Evolutionary conservation across 192 early-diverging fungal genomes (phyloP).

Genomic region (Phlyctochytrium arcticum): DNA sequence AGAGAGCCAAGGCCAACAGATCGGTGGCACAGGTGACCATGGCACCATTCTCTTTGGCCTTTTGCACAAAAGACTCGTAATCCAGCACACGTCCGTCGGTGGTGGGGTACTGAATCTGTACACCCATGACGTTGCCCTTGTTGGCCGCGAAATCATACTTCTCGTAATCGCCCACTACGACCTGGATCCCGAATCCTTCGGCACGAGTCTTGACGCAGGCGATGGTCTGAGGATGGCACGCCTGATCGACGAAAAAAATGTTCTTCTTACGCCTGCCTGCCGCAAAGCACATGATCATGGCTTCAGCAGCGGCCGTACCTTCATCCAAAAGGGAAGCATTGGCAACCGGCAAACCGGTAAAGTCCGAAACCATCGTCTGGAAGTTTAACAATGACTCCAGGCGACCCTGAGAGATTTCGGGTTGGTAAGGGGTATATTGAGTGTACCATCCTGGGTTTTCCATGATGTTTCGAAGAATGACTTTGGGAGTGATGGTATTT

Average conservation of each 20-base stretch:
- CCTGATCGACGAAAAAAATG: slow-evolving; percentile 89
- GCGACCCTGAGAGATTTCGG: slow-evolving; percentile 98
- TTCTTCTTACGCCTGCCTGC: slow-evolving; percentile 72
- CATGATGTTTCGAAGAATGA: slow-evolving; percentile 94
- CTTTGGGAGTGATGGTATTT: slow-evolving; percentile 83
- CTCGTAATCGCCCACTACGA: slow-evolving; percentile 79
- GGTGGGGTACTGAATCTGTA: slow-evolving; percentile 92
- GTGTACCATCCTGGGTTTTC: slow-evolving; percentile 99
- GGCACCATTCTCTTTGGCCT: slow-evolving; percentile 74
- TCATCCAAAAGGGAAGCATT: slow-evolving; percentile 99
- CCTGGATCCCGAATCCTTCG: slow-evolving; percentile 91
- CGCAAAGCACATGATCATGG: slow-evolving; percentile 85
- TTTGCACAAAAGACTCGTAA: slow-evolving; percentile 72
- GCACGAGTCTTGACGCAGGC: slow-evolving; percentile 87
- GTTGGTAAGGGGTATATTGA: slow-evolving; percentile 98
- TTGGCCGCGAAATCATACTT: slow-evolving; percentile 72
- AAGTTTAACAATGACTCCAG: slow-evolving; percentile 96
- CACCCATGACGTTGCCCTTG: slow-evolving; percentile 81
- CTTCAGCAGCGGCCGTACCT: slow-evolving; percentile 97
- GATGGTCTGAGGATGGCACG: slow-evolving; percentile 95
- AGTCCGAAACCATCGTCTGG: slow-evolving; percentile 94
- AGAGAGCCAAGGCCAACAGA: slow-evolving; percentile 83
- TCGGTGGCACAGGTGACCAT: slow-evolving; percentile 93
- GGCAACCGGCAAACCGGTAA: slow-evolving; percentile 93
- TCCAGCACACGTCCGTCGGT: slow-evolving; percentile 83